Base-by-base conservation (phyloP, 768 basidiomycete species). In the Arthromyces matolae region DNA sequence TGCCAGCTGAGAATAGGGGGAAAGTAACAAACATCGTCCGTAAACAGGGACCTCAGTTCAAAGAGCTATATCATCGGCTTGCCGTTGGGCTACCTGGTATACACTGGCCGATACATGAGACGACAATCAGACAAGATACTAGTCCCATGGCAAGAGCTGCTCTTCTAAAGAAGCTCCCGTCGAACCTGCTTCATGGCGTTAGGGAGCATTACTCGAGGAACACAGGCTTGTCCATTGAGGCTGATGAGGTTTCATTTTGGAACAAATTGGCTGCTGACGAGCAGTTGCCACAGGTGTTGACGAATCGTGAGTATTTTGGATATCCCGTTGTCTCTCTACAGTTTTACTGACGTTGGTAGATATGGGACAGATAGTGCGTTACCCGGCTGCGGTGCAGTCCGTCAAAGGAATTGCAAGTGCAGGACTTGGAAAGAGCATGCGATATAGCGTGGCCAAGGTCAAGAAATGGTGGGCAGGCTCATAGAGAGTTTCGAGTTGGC, bases 21-120 rank as follows among this genome's bases (percentile, higher is more conserved):
- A 99, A 99, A 70, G 86, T 99, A n/a, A 71, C 71, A 38, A 98
- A 97, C 66, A 97, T 99, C 57, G 94, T 98, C 33, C 71, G 74
- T 47, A 82, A 81, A 42, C 91, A 96, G 69, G 73, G 76, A 14
- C 76, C 77, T 14, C 90, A 93, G 64, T 98, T 98, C 69, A 79
- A 80, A 49, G 88, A 89, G 61, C 70, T 98, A 49, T 98, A 98
- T 72, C 81, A 83, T 62, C 78, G 84, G 22, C 72, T 90, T 12
- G 86, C 84, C 3, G 78, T 80, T 22, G 89, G 85, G 0, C 68
- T 93, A 1, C 90, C 90, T 12, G 89, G 90, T 16, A 85, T 91
- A 13, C 76, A 83, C 60, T 92, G 89, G 90, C 71, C 72, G 4
- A 58, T 65, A 13, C 66, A 77, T 35, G 68, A 72, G 54, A 48